Evolutionary conservation across 768 basidiomycete species (phyloP).

Genomic region (Pluteus cervinus): DNA sequence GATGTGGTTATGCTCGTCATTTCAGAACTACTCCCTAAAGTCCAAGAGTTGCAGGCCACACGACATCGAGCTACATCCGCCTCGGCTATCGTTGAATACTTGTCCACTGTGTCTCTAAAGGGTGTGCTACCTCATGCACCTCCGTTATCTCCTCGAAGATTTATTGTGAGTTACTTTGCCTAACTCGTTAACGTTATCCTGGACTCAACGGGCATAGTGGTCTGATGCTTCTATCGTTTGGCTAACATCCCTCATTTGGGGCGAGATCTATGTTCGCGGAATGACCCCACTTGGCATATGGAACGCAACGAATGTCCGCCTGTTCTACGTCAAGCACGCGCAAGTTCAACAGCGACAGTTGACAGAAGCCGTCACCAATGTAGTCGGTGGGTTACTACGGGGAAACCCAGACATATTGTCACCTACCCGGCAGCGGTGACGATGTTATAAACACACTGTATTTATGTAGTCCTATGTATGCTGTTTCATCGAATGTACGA

Average conservation of each 20-base stretch:
- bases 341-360: conserved; percentile 65
- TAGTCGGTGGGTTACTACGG: conserved; percentile 73
- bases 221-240: conserved; percentile 87
- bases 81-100: conserved; percentile 66
- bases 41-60: conserved; percentile 76
- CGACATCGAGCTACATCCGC: conserved; percentile 57
- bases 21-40: conserved; percentile 80
- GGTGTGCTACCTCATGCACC: conserved; percentile 72
- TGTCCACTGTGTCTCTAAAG: conserved; percentile 61
- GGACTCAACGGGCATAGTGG: conserved; percentile 51
- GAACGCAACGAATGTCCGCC: conserved; percentile 82
- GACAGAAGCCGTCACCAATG: conserved; percentile 73
- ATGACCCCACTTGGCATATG: conserved; percentile 86
- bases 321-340: conserved; percentile 90
- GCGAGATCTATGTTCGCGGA: conserved; percentile 87
- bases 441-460: no score
- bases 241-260: conserved; percentile 93
- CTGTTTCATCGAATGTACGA: no score
- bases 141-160: conserved; percentile 61
- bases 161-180: conserved; percentile 48
- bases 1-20: conserved; percentile 85
- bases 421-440: no score
- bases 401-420: conserved; percentile 35
- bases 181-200: conserved; percentile 6
- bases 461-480: no score